Evolutionary conservation across 2,329 filamentous ascomycete species (phyloP), one percentile per base, ranked within the genome.

Genomic region (Xylariaceae sp.): DNA sequence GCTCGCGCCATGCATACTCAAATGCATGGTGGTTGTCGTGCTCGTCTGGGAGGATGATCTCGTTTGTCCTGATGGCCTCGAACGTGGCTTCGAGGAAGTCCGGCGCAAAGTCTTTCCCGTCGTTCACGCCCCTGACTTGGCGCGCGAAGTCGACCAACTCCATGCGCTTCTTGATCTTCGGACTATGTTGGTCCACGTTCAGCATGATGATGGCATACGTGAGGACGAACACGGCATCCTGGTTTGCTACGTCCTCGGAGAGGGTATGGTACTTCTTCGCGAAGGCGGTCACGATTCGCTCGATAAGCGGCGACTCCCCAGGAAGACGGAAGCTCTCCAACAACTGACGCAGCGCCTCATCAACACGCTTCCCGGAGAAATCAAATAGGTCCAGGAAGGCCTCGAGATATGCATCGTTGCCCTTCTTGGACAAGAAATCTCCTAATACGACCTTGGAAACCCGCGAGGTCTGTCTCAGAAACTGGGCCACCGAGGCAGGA

Each of bases 201-300:
- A 98, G 70, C 78, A 98, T 88, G 61, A 98, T 95, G 55, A 96
- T 94, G 26, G 89, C 92, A 59, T 98, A 98, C 0, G 86, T 90
- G 36, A 98, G 70, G 33, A 98, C 80, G 55, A 86, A 98, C 15
- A 92, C 81, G 6, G 88, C 81, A 60, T 98, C 92, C 52, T 86
- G 84, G 55, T 94, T 82, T 5, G 81, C 84, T 47, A 97, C 81
- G 15, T 81, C 84, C 38, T 84, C 76, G 1, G 85, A 78, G 43
- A 77, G 78, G 7, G 74, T 67, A 59, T 83, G 85, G 60, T 94
- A 98, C 57, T 86, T 87, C 50, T 90, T 85, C 1, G 87, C 77
- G 61, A 98, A 98, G 9, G 78, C 79, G 4, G 80, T 88, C 26
- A 98, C 78, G 50, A 98, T 95, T 34, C 90, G 79, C 62, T 94